Conservation (phyloP, 176 grass and related monocot genomes). For the Poa annua region DNA sequence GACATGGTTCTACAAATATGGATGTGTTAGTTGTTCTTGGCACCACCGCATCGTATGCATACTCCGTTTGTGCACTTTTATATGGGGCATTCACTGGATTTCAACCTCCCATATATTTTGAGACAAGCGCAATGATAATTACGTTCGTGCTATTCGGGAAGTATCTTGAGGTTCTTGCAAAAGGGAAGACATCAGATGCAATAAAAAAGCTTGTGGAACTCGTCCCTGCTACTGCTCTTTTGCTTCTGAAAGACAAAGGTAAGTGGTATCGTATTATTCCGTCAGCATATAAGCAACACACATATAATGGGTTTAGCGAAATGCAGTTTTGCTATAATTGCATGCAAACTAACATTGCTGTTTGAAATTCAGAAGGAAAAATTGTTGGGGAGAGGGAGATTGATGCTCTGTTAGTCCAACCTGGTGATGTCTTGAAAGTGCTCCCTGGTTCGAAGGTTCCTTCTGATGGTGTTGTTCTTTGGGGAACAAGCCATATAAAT, state of each 20-base stretch:
- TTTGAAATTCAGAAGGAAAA: constrained; percentile 68
- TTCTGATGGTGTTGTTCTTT: constrained; percentile 79
- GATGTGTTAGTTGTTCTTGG: constrained; percentile 95
- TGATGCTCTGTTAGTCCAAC: constrained; percentile 90
- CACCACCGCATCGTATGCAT: constrained; percentile 87
- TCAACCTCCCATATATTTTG: constrained; percentile 85
- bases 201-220: constrained; percentile 98
- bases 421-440: constrained; percentile 92
- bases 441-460: constrained; percentile 95
- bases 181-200: constrained; percentile 95
- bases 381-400: constrained; percentile 79
- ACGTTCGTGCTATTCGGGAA: constrained; percentile 98
- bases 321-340: not conserved
- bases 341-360: constrained; percentile 26
- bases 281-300: constrained; percentile 17
- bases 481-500: constrained; percentile 92
- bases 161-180: constrained; percentile 95
- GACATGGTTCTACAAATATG: constrained; percentile 95
- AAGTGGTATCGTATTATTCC: not conserved
- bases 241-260: constrained; percentile 96
- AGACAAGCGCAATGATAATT: constrained; percentile 99
- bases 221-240: constrained; percentile 86
- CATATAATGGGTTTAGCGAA: constrained; percentile 9
- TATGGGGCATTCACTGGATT: constrained; percentile 79
- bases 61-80: constrained; percentile 82